Conservation (phyloP, 805 yeast genomes). For the Starmerella vitae region DNA sequence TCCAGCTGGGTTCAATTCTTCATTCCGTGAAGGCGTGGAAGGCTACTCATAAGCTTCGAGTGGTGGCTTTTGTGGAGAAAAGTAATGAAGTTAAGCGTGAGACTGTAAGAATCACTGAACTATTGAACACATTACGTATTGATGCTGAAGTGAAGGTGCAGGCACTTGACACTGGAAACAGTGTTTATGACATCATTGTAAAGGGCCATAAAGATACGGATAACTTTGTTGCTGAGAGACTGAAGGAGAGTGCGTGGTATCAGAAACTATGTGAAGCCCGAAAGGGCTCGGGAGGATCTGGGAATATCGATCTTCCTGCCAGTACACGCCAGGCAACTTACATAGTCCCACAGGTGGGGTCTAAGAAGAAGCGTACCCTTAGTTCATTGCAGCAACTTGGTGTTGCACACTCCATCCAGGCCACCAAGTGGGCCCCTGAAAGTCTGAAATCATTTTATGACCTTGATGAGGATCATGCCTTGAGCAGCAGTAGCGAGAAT, state of each 20-base stretch:
- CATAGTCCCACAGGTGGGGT: conserved; percentile 17
- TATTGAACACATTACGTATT: conserved; percentile 68
- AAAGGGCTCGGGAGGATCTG: conserved; percentile 14
- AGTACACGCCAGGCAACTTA: conserved; percentile 9
- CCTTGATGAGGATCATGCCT: conserved; percentile 20
- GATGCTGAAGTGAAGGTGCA: conserved; percentile 67
- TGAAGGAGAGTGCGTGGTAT: conserved; percentile 82
- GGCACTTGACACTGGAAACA: conserved; percentile 46
- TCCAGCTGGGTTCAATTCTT: conserved; percentile 86
- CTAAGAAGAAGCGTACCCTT: conserved; percentile 28
- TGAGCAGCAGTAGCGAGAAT: conserved; percentile 7
- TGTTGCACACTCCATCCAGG: conserved; percentile 60
- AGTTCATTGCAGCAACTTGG: conserved; percentile 66
- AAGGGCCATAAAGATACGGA: conserved; percentile 43
- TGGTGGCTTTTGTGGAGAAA: conserved; percentile 80
- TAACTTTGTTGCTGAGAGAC: conserved; percentile 36
- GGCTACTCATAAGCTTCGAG: conserved; percentile 55
- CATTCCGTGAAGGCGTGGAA: conserved; percentile 93
- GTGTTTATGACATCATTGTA: conserved; percentile 61
- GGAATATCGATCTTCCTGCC: conserved; percentile 1
- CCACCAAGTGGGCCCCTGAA: conserved; percentile 13
- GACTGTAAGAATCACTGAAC: conserved; percentile 40
- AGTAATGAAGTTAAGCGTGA: conserved; percentile 61
- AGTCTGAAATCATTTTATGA: conserved; percentile 11
- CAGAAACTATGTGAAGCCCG: conserved; percentile 49